Evolutionary conservation across 208 protist genomes (phyloP), one percentile per base, ranked within the genome.

Genomic region (Borovskyia barvae): DNA sequence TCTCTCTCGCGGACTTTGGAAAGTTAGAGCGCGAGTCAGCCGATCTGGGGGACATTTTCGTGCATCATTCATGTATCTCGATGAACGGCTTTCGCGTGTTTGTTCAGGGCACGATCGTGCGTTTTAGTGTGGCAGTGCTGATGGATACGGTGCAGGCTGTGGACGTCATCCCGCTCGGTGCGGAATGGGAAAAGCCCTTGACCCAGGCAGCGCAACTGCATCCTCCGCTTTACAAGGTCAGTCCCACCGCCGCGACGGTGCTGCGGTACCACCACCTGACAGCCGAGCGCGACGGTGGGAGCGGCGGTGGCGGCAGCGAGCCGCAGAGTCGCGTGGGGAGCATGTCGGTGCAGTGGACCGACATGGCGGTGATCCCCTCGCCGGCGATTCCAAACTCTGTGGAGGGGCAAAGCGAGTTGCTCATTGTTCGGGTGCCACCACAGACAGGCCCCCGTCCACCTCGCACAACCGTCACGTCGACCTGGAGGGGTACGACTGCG

Each of bases 81-180:
- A 83, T 82, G 73, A 46, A 75, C 22, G 77, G 74, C 50, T 83
- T 83, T 39, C 76, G 77, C 29, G 65, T 73, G 7, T 63, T 88
- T 32, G 50, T 60, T 19, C 60, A 75, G 9, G 77, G 81, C 50
- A 72, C 61, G 17, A 45, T 62, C 5, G 77, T 88, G 17, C 66
- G 69, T 58, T 88, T 88, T 55, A 62, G 61, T 30, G 66, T 83
- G 36, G 68, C 54, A 9, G 67, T 75, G 56, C 29, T 80, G 26
- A 83, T 79, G 69, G 48, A 74, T 30, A 80, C 68, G 15, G 62
- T 82, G 30, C 81, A 88, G 68, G 81, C 81, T 24, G 77, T 88
- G 15, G 78, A 82, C 41, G 77, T 88, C 37, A 54, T 73, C 6
- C 68, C 62, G 12, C 51, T 75, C 3, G 54, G 58, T 2, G 24